Conservation (phyloP, 331 rosid species). For the Cydonia oblonga region DNA sequence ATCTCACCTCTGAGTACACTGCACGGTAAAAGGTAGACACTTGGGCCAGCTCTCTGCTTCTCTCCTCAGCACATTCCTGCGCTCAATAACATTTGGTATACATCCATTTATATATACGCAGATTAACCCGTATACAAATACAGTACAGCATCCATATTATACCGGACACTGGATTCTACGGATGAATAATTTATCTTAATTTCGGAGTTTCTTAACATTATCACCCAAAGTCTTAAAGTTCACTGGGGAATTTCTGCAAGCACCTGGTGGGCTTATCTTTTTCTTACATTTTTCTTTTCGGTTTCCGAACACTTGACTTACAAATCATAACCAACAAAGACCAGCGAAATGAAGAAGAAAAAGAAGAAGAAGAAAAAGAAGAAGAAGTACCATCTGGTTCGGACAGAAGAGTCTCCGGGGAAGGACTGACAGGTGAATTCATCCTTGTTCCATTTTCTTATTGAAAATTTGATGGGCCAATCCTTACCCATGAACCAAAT, state of each 20-base stretch:
- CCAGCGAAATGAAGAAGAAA: too few relatives aligned
- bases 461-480: background rate
- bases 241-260: background rate
- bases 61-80: constrained; percentile 13
- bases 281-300: background rate
- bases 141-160: background rate
- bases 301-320: background rate
- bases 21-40: constrained; percentile 14
- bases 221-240: too few relatives aligned
- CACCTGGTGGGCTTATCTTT: background rate
- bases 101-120: background rate
- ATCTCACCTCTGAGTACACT: constrained; percentile 27
- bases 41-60: constrained; percentile 8
- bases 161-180: background rate
- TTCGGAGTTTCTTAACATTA: background rate
- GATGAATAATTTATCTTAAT: background rate
- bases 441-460: background rate
- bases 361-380: too few relatives aligned
- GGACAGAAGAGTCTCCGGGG: background rate
- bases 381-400: too few relatives aligned
- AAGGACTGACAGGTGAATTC: background rate
- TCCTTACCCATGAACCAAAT: too few relatives aligned
- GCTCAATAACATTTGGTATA: background rate
- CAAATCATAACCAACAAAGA: background rate
- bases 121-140: background rate